Percentiles rank a stretch among this genome's conserved stretches.
Evolutionary conservation across 2,329 filamentous ascomycete genomes (phyloP).

Genomic region (Fusarium pininemorale): DNA sequence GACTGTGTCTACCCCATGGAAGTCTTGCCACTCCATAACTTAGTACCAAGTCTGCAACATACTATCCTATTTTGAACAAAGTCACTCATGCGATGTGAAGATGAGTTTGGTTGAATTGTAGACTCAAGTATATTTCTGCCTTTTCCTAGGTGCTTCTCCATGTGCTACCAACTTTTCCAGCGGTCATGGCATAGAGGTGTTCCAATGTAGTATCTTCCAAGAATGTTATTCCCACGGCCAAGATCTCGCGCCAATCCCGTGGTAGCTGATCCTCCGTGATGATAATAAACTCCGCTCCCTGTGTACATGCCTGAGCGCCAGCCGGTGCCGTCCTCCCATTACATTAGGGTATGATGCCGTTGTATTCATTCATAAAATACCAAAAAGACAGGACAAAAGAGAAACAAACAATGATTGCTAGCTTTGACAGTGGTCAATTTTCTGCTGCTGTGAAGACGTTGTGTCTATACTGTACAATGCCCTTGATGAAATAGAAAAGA

Average conservation of each 20-base stretch:
- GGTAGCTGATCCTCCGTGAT: background rate
- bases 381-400: conserved; percentile 14
- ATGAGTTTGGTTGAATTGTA: background rate
- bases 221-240: background rate
- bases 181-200: background rate
- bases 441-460: conserved; percentile 1
- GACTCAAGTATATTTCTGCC: background rate
- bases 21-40: background rate
- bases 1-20: background rate
- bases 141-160: background rate
- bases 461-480: conserved; percentile 37
- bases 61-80: background rate
- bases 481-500: conserved; percentile 2
- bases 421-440: conserved; percentile 12
- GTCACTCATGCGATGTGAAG: background rate
- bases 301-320: conserved; percentile 37
- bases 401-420: conserved; percentile 20
- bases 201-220: background rate
- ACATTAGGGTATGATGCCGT: conserved; percentile 44
- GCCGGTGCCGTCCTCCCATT: conserved; percentile 38
- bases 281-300: conserved; percentile 12
- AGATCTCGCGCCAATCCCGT: background rate
- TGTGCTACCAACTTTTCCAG: background rate
- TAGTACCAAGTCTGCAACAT: background rate
- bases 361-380: conserved; percentile 37